Conservation (phyloP, 2,329 filamentous ascomycete genomes). For the Aspergillus felis region DNA sequence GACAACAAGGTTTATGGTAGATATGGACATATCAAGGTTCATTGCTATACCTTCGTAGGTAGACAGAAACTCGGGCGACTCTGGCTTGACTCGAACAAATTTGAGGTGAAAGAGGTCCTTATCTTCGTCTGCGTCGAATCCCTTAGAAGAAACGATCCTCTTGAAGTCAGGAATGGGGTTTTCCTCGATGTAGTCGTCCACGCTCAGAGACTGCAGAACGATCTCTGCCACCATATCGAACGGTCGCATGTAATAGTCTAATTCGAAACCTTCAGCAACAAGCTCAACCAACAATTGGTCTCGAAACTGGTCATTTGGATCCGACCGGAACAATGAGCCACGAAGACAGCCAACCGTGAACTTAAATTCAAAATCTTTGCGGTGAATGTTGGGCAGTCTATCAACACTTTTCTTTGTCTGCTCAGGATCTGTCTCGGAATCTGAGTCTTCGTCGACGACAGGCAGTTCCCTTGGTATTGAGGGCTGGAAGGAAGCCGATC, state of each 20-base stretch:
- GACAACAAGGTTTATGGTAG: constrained; percentile 93
- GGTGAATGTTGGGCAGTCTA: constrained; percentile 68
- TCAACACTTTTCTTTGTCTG: constrained; percentile 47
- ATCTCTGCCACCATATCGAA: constrained; percentile 95
- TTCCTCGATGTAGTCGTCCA: constrained; percentile 92
- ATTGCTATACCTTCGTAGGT: constrained; percentile 91
- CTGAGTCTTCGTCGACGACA: constrained; percentile 65
- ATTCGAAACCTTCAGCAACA: constrained; percentile 80
- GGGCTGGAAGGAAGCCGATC: constrained; percentile 72
- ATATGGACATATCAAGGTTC: constrained; percentile 85
- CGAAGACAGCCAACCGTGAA: constrained; percentile 94
- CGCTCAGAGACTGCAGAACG: constrained; percentile 75
- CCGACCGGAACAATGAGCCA: constrained; percentile 84
- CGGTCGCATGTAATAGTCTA: constrained; percentile 82
- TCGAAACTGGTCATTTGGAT: constrained; percentile 68
- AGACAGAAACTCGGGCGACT: constrained; percentile 88
- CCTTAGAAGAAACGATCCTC: constrained; percentile 92
- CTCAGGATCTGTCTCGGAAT: constrained; percentile 60
- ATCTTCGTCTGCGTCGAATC: constrained; percentile 63
- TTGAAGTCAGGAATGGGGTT: constrained; percentile 88
- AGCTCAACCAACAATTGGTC: constrained; percentile 86
- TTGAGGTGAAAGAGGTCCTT: constrained; percentile 83
- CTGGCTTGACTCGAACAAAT: constrained; percentile 81
- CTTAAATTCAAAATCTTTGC: constrained; percentile 91
- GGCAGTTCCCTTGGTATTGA: constrained; percentile 69